These are phyloP conservation scores for Syzygium grande DNA, from an alignment of 345 rosid genomes.

Conservation along the genomic window DNA sequence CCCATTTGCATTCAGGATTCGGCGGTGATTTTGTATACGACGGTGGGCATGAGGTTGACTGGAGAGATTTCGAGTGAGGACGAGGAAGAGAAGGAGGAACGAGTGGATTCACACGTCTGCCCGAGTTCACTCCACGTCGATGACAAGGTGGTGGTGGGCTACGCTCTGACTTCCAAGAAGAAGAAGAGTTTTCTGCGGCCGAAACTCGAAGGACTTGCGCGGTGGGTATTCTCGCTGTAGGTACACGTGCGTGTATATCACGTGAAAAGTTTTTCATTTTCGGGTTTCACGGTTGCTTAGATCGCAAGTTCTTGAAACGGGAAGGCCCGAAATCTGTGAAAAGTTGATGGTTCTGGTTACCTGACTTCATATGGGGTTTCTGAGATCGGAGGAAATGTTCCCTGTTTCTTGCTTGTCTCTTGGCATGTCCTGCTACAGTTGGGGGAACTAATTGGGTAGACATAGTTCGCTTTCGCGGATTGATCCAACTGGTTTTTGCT, in stretches of 20 bases:
- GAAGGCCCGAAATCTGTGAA: neutral
- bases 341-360: neutral
- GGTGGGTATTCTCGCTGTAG: slow-evolving; percentile 24
- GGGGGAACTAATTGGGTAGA: neutral
- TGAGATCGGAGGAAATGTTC: neutral
- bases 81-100: neutral
- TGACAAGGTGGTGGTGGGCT: slow-evolving; percentile 45
- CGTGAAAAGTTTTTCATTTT: neutral
- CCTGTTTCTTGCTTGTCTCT: neutral
- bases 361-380: neutral
- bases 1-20: neutral
- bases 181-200: slow-evolving; percentile 90
- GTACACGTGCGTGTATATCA: neutral
- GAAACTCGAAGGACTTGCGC: slow-evolving; percentile 60
- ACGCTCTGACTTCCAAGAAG: slow-evolving; percentile 89
- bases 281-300: neutral
- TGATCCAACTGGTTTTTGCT: slow-evolving; percentile 6
- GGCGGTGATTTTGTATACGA: neutral
- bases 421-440: neutral
- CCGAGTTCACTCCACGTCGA: neutral
- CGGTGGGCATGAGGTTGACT: slow-evolving; percentile 1
- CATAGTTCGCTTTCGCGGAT: slow-evolving; percentile 9
- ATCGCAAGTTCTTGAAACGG: neutral
- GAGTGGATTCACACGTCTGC: neutral
- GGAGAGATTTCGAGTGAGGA: neutral